Conservation (phyloP, 768 basidiomycete species). For the Filobasidium floriforme region DNA sequence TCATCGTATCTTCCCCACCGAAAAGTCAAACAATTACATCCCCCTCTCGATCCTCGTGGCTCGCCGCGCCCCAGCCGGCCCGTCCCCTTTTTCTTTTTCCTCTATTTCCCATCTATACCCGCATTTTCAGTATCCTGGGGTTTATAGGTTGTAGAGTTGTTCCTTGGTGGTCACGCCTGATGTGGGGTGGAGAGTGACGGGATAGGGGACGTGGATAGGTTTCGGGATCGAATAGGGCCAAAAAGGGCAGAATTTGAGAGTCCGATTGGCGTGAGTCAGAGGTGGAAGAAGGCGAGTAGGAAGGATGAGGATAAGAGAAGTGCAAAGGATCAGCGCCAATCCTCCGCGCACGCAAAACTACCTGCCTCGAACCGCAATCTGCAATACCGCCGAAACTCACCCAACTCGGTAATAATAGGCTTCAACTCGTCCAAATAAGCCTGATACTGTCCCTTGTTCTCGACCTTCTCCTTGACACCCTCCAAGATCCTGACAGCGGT, state of each 20-base stretch:
- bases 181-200: conserved; percentile 5
- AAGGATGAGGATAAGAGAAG: neutral
- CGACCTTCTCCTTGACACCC: conserved; percentile 93
- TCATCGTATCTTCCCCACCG: too few relatives aligned
- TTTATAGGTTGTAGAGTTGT: conserved; percentile 57
- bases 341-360: neutral
- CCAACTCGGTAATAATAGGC: conserved; percentile 80
- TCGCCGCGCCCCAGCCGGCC: too few relatives aligned
- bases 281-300: neutral
- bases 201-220: conserved; percentile 1
- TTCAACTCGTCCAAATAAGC: conserved; percentile 87
- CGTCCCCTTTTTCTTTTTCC: too few relatives aligned
- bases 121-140: too few relatives aligned
- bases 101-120: too few relatives aligned
- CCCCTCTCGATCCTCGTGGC: too few relatives aligned
- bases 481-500: conserved; percentile 95
- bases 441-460: conserved; percentile 92
- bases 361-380: neutral
- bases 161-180: conserved; percentile 59
- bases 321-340: neutral
- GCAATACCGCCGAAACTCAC: conserved; percentile 48
- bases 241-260: neutral
- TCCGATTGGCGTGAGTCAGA: too few relatives aligned
- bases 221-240: neutral
- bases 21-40: too few relatives aligned